These are phyloP conservation scores for Sugiyamaella pinicola DNA, from an alignment of 1,139 yeast species.

Conservation along the genomic window DNA sequence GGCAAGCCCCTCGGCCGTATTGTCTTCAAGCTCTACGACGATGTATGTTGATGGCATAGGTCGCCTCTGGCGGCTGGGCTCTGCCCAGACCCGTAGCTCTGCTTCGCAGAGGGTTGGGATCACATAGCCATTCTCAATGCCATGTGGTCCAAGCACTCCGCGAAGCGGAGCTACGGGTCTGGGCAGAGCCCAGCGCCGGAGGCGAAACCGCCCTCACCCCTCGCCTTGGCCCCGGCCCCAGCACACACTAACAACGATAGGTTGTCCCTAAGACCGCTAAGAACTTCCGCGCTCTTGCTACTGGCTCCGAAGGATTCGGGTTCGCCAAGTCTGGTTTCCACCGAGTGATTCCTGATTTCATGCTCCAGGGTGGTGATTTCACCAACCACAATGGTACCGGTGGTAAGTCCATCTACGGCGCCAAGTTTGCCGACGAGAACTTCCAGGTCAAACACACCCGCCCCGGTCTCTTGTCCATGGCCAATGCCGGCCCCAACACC, in stretches of 20 bases:
- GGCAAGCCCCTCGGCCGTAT: conserved; percentile 69
- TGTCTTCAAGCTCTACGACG: conserved; percentile 83
- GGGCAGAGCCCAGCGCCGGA: conserved; percentile 2
- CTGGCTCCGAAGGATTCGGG: conserved; percentile 98
- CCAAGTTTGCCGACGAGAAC: conserved; percentile 95
- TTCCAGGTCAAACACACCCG: conserved; percentile 79
- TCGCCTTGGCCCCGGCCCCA: not conserved
- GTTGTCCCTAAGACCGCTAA: conserved; percentile 96
- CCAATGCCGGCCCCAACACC: conserved; percentile 99
- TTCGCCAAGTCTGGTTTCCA: conserved; percentile 92
- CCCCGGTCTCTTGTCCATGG: conserved; percentile 98
- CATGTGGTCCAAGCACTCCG: not conserved
- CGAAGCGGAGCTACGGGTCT: conserved; percentile 9
- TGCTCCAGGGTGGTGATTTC: conserved; percentile 99
- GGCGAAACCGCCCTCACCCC: conserved; percentile 1
- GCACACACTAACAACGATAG: conserved; percentile 21
- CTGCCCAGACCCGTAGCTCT: conserved; percentile 8
- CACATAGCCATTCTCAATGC: no score
- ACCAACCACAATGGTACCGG: conserved; percentile 78
- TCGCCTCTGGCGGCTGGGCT: conserved; percentile 11
- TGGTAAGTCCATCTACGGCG: conserved; percentile 98
- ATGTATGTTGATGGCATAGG: conserved; percentile 46
- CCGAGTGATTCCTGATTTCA: conserved; percentile 97
- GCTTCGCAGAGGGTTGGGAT: no score
- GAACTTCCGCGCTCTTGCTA: conserved; percentile 95